These are phyloP conservation scores for Neurospora intermedia DNA, from an alignment of 495 filamentous ascomycete species.

Conservation along the genomic window DNA sequence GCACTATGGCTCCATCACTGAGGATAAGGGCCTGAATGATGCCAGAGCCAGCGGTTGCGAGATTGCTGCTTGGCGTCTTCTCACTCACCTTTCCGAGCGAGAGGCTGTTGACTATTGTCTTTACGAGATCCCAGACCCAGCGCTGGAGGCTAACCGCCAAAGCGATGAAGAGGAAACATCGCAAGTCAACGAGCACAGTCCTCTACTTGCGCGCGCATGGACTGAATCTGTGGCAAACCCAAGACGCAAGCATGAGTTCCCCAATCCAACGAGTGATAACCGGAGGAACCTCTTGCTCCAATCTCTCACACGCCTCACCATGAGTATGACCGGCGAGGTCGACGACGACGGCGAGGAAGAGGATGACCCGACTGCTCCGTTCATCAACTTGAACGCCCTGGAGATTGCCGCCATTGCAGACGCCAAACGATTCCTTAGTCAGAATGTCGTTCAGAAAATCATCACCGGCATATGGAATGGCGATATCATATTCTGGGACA, in stretches of 20 bases:
- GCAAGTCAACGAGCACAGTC: slow-evolving; percentile 29
- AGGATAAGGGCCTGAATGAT: slow-evolving; percentile 63
- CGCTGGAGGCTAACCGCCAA: slow-evolving; percentile 10
- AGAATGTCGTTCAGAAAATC: slow-evolving; percentile 74
- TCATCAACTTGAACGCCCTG: slow-evolving; percentile 70
- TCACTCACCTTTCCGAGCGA: slow-evolving; percentile 64
- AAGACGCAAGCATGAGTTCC: slow-evolving; percentile 1
- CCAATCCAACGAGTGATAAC: slow-evolving; percentile 8
- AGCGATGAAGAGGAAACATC: slow-evolving; percentile 16
- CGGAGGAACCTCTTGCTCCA: slow-evolving; percentile 28
- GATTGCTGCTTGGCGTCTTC: slow-evolving; percentile 82
- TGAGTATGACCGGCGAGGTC: slow-evolving; percentile 29
- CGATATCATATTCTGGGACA: slow-evolving; percentile 88
- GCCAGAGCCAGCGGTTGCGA: slow-evolving; percentile 79
- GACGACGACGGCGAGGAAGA: slow-evolving; percentile 31
- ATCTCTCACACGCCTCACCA: slow-evolving; percentile 35
- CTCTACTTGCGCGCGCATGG: slow-evolving; percentile 23
- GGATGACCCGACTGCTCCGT: slow-evolving; percentile 52
- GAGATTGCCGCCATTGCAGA: slow-evolving; percentile 85
- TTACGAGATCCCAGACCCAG: slow-evolving; percentile 55
- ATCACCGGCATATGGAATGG: slow-evolving; percentile 87
- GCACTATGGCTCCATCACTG: slow-evolving; percentile 53
- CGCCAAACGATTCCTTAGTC: slow-evolving; percentile 84
- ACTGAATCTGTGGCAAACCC: slow-evolving; percentile 2
- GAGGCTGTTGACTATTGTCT: slow-evolving; percentile 78